These are phyloP conservation scores for Amyloporia xantha DNA, from an alignment of 768 basidiomycete species.

Conservation along the genomic window DNA sequence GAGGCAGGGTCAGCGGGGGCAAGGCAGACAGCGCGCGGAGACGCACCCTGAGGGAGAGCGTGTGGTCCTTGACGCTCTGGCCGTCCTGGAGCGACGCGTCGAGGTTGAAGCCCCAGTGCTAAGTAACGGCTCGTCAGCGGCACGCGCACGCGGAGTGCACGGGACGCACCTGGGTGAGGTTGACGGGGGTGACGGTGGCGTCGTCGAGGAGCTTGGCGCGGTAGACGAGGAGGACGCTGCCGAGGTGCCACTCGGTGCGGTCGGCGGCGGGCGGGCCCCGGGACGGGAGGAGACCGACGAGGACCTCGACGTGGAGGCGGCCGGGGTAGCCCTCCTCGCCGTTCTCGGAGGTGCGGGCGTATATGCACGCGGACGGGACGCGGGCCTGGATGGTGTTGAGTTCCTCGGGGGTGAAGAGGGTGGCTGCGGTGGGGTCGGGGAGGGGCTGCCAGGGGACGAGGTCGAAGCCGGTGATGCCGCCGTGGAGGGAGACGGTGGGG, in stretches of 20 bases:
- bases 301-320: conserved; percentile 44
- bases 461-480: conserved; percentile 65
- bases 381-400: conserved; percentile 33
- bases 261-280: conserved; percentile 21
- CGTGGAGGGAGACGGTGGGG: conserved; percentile 60
- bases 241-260: conserved; percentile 41
- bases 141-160: neutral
- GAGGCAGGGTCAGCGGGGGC: neutral
- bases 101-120: conserved; percentile 85
- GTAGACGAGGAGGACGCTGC: conserved; percentile 62
- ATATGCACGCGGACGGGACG: conserved; percentile 39
- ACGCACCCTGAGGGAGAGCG: conserved; percentile 33
- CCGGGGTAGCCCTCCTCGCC: conserved; percentile 73
- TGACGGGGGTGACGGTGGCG: conserved; percentile 58
- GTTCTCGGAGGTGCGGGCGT: conserved; percentile 50
- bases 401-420: conserved; percentile 54
- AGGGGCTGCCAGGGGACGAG: conserved; percentile 45
- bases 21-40: neutral
- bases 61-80: conserved; percentile 46
- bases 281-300: conserved; percentile 26
- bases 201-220: conserved; percentile 55
- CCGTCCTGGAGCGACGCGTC: conserved; percentile 53
- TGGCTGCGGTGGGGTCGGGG: conserved; percentile 25
- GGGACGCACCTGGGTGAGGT: conserved; percentile 60
- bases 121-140: neutral